Evolutionary conservation across 1,139 yeast species (phyloP).

Genomic region (Neolecta irregularis): DNA sequence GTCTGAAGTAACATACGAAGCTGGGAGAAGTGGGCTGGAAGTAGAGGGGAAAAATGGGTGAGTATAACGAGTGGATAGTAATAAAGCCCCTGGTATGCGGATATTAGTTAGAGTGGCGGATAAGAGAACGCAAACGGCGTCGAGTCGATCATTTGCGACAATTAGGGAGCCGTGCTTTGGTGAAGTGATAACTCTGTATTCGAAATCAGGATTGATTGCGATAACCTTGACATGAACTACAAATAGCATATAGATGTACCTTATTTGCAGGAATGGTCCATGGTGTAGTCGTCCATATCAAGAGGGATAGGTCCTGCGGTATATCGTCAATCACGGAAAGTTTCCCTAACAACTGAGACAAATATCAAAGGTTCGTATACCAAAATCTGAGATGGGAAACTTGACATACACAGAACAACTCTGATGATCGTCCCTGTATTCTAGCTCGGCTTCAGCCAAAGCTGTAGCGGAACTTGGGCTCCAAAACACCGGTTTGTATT

Average conservation of each 20-base stretch:
- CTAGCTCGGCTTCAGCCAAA: conserved; percentile 88
- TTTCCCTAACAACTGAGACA: not conserved
- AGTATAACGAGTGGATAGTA: conserved; percentile 28
- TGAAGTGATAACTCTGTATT: conserved; percentile 36
- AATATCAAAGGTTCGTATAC: conserved; percentile 12
- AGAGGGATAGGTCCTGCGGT: conserved; percentile 15
- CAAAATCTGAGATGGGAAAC: conserved; percentile 37
- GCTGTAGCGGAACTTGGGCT: conserved; percentile 91
- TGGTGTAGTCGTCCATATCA: conserved; percentile 95
- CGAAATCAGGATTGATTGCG: conserved; percentile 45
- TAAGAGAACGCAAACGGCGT: conserved; percentile 13
- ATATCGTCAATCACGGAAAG: conserved; percentile 6
- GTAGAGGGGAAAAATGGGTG: conserved; percentile 44
- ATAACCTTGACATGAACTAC: conserved; percentile 37
- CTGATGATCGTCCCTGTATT: conserved; percentile 56
- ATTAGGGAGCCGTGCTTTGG: conserved; percentile 30
- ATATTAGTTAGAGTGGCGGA: conserved; percentile 13
- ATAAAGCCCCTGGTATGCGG: not conserved
- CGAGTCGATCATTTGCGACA: conserved; percentile 35
- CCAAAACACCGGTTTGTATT: conserved; percentile 93
- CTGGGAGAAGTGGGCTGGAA: conserved; percentile 53
- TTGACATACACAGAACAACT: conserved; percentile 60
- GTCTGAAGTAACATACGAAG: conserved; percentile 61
- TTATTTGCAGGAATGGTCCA: conserved; percentile 86
- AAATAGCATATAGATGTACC: not conserved